Base-by-base conservation (phyloP, 768 basidiomycete species). In the Nidularia sp. region DNA sequence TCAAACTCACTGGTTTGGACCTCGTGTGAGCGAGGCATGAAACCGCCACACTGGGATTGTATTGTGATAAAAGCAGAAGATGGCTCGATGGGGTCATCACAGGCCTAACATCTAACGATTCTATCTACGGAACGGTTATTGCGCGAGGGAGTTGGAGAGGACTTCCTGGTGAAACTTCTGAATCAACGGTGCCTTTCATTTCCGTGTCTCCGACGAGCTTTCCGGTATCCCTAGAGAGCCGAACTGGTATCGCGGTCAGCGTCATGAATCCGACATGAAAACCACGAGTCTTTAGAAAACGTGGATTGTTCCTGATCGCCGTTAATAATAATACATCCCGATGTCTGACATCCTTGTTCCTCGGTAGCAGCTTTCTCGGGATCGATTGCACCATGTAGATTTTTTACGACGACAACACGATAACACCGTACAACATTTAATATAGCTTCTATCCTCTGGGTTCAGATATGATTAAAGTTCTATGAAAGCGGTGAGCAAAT, bases 221-320 rank as follows among this genome's bases (percentile, higher is more conserved):
- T 29, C 42, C 50, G 50, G 50, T 25, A 44, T 32, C 18, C 29
- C 6, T n/a, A 1, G 25, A 51, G 13, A 32, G 7, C 50, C 50
- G 50, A 45, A 44, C 9, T 6, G 34, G 13, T n/a, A 34, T 12
- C n/a, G 18, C 32, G 13, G 6, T 15, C 39, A 41, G 15, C 39
- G 15, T n/a, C 48, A 36, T 6, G 34, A 31, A 33, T 53, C 47
- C 47, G 43, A 50, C 25, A 53, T 52, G 43, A 54, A 52, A 52
- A 10, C 46, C 53, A 45, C 51, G 51, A 44, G 50, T 45, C 4
- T 34, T 34, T 43, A 36, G 34, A 32, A n/a, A 54, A 45, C 44
- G 22, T 45, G 53, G 36, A 45, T 5, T n/a, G 52, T 59, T 54
- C 56, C 57, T 60, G 60, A 56, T 57, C 48, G 47, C 52, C 58